Percentiles rank a stretch among this genome's conserved stretches.
Conservation (phyloP, 164 flowering plant species). For the Macadamia tetraphylla region DNA sequence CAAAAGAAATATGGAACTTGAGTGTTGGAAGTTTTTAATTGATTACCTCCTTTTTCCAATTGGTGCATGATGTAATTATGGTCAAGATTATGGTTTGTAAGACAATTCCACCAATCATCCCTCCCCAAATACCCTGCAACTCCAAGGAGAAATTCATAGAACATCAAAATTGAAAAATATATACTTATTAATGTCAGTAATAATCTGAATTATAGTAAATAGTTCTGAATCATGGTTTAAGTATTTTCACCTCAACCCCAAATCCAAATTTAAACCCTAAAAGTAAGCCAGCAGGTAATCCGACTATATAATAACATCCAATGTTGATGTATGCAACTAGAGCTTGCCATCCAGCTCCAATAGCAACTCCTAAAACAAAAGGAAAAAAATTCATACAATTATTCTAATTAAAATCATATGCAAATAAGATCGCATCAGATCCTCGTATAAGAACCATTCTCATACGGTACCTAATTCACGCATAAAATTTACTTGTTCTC, state of each 20-base stretch:
- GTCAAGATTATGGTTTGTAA: slow-evolving; percentile 50
- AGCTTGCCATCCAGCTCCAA: slow-evolving; percentile 67
- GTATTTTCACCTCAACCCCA: slow-evolving; percentile 38
- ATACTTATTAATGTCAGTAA: not conserved
- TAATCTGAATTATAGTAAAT: too few species aligned
- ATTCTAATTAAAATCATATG: too few species aligned
- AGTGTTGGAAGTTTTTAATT: not conserved
- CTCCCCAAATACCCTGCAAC: slow-evolving; percentile 67
- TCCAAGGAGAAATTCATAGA: not conserved
- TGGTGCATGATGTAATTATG: slow-evolving; percentile 29
- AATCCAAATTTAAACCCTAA: slow-evolving; percentile 49
- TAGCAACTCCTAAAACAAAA: slow-evolving; percentile 37
- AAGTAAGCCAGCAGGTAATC: slow-evolving; percentile 54
- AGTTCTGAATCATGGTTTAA: not conserved
- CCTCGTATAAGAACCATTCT: too few species aligned
- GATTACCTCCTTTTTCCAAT: slow-evolving; percentile 50
- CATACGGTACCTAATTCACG: too few species aligned
- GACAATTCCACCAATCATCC: slow-evolving; percentile 54
- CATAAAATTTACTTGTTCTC: too few species aligned
- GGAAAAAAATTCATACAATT: not conserved
- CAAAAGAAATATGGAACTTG: too few species aligned
- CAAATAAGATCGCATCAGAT: too few species aligned
- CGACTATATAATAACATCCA: slow-evolving; percentile 53
- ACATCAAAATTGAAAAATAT: not conserved
- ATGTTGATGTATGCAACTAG: slow-evolving; percentile 53